Evolutionary conservation across 2,329 filamentous ascomycete genomes (phyloP).

Genomic region (Nemania abortiva): DNA sequence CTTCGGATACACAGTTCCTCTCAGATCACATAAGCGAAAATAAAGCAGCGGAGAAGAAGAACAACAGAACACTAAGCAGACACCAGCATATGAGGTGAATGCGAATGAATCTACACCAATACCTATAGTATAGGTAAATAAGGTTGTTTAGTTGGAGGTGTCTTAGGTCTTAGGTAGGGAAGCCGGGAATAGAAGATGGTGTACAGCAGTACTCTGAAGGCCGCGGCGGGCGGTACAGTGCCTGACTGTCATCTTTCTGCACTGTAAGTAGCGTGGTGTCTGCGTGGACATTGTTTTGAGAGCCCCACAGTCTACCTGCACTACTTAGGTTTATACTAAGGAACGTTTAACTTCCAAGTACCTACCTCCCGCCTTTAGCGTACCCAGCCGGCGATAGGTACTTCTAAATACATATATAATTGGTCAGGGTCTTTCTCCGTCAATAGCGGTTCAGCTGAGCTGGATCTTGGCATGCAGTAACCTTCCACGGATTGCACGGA

Average conservation of each 20-base stretch:
- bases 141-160: background rate
- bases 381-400: background rate
- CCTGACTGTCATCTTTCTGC: background rate
- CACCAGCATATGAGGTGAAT: background rate
- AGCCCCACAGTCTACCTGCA: background rate
- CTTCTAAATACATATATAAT: background rate
- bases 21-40: background rate
- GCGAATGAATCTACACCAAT: background rate
- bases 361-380: background rate
- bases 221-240: background rate
- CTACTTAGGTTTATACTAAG: background rate
- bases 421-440: background rate
- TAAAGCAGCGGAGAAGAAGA: background rate
- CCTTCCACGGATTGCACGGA: too few species aligned
- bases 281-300: background rate
- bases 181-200: background rate
- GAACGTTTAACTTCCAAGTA: background rate
- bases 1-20: background rate
- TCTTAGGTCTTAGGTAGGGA: background rate
- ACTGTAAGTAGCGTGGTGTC: background rate
- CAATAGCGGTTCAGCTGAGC: slow-evolving; percentile 13
- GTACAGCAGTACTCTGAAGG: background rate
- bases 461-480: background rate
- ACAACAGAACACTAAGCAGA: background rate
- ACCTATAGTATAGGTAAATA: background rate